Conservation (phyloP, 1,139 yeast genomes). For the Kluyveromyces sp. region DNA sequence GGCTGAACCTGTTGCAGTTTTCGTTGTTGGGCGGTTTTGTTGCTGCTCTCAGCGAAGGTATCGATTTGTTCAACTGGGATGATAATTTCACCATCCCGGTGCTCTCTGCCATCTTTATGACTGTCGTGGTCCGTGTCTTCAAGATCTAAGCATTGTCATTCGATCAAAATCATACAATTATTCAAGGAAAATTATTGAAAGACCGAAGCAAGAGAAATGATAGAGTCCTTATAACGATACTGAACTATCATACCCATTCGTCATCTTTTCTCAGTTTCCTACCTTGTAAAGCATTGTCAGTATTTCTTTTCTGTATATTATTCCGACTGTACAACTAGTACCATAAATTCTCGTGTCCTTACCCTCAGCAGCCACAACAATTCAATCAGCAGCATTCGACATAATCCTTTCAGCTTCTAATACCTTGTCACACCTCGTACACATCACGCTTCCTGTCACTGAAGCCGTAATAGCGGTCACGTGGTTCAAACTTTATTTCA, state of each 20-base stretch:
- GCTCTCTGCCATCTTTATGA: conserved; percentile 60
- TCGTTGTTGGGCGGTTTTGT: conserved; percentile 67
- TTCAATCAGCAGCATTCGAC: too few species aligned
- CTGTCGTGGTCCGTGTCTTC: conserved; percentile 37
- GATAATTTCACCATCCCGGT: conserved; percentile 95
- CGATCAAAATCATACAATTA: not conserved
- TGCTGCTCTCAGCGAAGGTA: conserved; percentile 81
- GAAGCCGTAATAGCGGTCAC: too few species aligned
- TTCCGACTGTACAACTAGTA: too few species aligned
- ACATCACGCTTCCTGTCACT: too few species aligned
- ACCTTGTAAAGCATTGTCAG: too few species aligned
- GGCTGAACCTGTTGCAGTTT: conserved; percentile 43
- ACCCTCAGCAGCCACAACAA: too few species aligned
- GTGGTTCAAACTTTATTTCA: not conserved
- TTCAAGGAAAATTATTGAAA: not conserved
- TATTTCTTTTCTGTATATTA: too few species aligned
- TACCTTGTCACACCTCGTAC: too few species aligned
- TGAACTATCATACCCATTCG: not conserved
- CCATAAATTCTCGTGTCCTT: too few species aligned
- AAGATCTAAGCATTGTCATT: conserved; percentile 12
- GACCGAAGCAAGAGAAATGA: too few species aligned
- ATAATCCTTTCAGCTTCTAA: too few species aligned
- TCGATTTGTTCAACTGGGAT: conserved; percentile 67
- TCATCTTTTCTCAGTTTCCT: not conserved
- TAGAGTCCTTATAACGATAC: too few species aligned